Evolutionary conservation across 2,329 filamentous ascomycete genomes (phyloP), one percentile per base, ranked within the genome.

Genomic region (Fusarium metavorans): DNA sequence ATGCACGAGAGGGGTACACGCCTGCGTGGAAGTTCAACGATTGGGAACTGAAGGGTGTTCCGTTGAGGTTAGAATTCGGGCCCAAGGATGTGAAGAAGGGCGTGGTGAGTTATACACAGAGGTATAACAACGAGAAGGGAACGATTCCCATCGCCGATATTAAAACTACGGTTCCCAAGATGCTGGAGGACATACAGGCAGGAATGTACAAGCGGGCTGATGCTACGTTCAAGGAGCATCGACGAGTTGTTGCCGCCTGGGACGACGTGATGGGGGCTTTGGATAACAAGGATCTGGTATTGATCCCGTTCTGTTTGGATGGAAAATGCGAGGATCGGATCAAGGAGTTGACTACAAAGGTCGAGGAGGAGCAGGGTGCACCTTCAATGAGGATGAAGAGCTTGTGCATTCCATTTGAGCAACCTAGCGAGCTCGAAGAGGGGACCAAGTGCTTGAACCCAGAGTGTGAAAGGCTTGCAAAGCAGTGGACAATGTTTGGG

Each of bases 21-120:
- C 95, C 97, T 43, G 95, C 95, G 75, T 98, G 94, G 92, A 99
- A 99, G 85, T 99, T 98, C 88, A 97, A 97, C 85, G 95, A 99
- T 85, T 98, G 95, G 94, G 97, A 99, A 84, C 89, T 98, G 78
- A 97, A 96, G 85, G 97, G 97, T 82, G 93, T 98, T 48, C 97
- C 97, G 50, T 90, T 99, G 41, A 94, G 97, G 68, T 89, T 99
- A 68, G 97, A 99, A 84, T 98, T 98, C 80, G 97, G 97, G 6
- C 96, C 97, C 79, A 97, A 97, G 85, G 97, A 98, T 82, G 92
- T 93, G 11, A 94, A 93, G 75, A 94, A 95, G 81, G 90, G 93
- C 67, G 93, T 95, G 41, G 93, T 98, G 76, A 94, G 93, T 73
- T 94, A 90, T 73, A 94, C 95, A 20, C 94, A 97, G 79, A 94